phyloP scores from a whole-genome alignment of 1,139 yeast genomes.

The Taphrina communis region DNA sequence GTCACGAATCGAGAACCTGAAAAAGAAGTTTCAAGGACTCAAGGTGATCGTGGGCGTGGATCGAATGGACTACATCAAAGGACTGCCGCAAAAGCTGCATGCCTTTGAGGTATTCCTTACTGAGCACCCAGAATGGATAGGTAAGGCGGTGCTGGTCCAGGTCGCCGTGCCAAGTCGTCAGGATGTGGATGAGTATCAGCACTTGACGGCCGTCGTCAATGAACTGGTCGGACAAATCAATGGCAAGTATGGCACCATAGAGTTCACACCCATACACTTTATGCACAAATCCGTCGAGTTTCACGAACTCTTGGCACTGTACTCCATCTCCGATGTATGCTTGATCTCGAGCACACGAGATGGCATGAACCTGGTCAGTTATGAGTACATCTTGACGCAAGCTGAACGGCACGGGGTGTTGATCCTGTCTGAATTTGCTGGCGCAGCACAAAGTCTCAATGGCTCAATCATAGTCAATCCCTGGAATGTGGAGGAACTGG shows the following conservation, averaged over 20 bases:
- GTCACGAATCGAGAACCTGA: conserved; percentile 67
- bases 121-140: conserved; percentile 98
- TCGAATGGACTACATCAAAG: conserved; percentile 92
- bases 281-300: conserved; percentile 91
- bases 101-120: conserved; percentile 90
- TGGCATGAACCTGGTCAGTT: conserved; percentile 96
- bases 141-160: conserved; percentile 92
- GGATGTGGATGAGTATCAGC: conserved; percentile 97
- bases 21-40: conserved; percentile 67
- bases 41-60: conserved; percentile 96
- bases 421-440: conserved; percentile 91
- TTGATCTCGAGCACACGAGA: conserved; percentile 93
- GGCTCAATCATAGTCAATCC: conserved; percentile 95
- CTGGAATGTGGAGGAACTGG: conserved; percentile 95
- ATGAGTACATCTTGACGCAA: conserved; percentile 97
- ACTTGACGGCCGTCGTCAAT: conserved; percentile 88
- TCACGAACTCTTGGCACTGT: conserved; percentile 86
- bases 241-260: conserved; percentile 95
- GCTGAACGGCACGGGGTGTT: conserved; percentile 82
- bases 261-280: conserved; percentile 96
- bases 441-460: conserved; percentile 97
- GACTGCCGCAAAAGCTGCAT: conserved; percentile 94
- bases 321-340: conserved; percentile 86
- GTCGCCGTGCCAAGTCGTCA: conserved; percentile 98
- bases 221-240: conserved; percentile 96